phyloP scores from a whole-genome alignment of 139 green algal species.

The Chloropicon primus region DNA sequence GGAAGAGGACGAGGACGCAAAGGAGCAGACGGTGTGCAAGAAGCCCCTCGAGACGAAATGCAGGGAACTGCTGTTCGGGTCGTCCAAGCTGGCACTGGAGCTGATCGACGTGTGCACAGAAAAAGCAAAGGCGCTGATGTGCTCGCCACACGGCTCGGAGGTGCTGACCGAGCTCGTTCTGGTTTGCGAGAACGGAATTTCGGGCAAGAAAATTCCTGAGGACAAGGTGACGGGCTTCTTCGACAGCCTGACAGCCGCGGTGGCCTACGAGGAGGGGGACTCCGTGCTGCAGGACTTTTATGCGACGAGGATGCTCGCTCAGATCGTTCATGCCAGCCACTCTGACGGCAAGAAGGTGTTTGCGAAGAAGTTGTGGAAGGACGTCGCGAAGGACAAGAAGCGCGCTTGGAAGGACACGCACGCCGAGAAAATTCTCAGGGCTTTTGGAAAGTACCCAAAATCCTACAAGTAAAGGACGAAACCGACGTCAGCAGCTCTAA shows the following conservation, averaged over 20 bases:
- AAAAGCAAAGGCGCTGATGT: neutral
- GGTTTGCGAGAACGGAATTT: slow-evolving; percentile 19
- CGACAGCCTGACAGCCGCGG: slow-evolving; percentile 21
- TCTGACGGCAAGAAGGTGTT: slow-evolving; percentile 7
- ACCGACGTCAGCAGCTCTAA: neutral
- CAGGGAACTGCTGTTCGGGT: neutral
- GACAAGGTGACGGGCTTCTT: neutral
- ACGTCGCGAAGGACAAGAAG: slow-evolving; percentile 21
- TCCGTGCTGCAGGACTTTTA: slow-evolving; percentile 1
- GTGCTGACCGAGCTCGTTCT: slow-evolving; percentile 53
- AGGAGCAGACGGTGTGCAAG: slow-evolving; percentile 2
- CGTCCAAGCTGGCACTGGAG: neutral
- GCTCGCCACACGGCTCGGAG: slow-evolving; percentile 35
- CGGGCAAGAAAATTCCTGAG: slow-evolving; percentile 17
- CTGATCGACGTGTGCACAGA: slow-evolving; percentile 1
- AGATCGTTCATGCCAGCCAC: slow-evolving; percentile 32
- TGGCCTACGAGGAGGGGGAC: slow-evolving; percentile 7
- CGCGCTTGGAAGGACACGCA: slow-evolving; percentile 40
- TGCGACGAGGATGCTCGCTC: slow-evolving; percentile 32
- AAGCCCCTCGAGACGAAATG: slow-evolving; percentile 15
- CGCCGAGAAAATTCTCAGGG: slow-evolving; percentile 56
- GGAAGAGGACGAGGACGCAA: neutral
- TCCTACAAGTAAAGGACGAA: slow-evolving; percentile 7
- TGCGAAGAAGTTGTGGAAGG: slow-evolving; percentile 29
- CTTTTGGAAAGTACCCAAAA: slow-evolving; percentile 29